These are phyloP conservation scores for Colletotrichum sp. DNA, from an alignment of 2,329 filamentous ascomycete genomes.

Conservation along the genomic window DNA sequence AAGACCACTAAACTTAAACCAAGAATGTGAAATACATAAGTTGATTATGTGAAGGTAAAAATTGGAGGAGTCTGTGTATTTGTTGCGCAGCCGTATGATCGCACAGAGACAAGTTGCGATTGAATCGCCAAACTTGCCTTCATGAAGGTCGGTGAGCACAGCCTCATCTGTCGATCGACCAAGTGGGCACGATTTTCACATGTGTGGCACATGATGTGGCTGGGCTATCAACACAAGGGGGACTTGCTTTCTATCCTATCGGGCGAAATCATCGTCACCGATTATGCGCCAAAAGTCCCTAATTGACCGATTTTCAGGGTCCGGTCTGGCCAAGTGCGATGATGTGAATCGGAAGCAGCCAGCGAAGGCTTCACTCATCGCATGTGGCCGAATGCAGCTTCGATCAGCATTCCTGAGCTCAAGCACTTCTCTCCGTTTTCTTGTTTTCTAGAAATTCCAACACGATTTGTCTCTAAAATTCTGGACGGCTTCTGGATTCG, in stretches of 20 bases:
- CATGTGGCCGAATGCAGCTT: not conserved
- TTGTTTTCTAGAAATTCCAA: not conserved
- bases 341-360: not conserved
- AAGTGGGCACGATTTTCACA: not conserved
- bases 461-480: not conserved
- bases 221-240: not conserved
- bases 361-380: not conserved
- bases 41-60: not conserved
- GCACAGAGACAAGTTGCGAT: not conserved
- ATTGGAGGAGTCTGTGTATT: not conserved
- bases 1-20: no score
- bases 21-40: not conserved
- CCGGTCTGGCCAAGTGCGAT: not conserved
- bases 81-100: not conserved
- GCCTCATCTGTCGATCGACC: not conserved
- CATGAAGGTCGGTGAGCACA: not conserved
- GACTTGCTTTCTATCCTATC: not conserved
- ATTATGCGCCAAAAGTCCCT: not conserved
- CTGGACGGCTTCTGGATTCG: not conserved
- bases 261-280: not conserved
- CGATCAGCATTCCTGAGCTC: not conserved
- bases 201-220: not conserved
- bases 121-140: not conserved
- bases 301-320: not conserved
- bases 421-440: not conserved